Conservation (phyloP, 768 basidiomycete genomes). For the Lactifluus pinguis region DNA sequence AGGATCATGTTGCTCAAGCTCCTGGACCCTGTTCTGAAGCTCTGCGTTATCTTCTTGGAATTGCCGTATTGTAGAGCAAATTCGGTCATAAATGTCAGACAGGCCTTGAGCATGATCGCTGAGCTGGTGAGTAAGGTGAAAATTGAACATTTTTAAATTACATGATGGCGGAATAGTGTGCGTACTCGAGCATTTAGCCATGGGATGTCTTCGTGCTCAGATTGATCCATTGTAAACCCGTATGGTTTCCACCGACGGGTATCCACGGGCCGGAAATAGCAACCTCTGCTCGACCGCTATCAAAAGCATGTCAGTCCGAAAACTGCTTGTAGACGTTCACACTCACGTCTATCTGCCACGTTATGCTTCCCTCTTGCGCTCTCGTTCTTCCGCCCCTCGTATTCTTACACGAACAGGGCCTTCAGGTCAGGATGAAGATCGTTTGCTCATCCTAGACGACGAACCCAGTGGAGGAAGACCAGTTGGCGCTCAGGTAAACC, state of each 20-base stretch:
- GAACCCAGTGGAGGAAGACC: conserved; percentile 76
- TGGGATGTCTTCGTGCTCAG: conserved; percentile 5
- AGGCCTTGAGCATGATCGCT: neutral
- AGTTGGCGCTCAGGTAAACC: conserved; percentile 57
- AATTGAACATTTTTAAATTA: neutral
- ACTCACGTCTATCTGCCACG: conserved; percentile 80
- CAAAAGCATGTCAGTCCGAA: conserved; percentile 16
- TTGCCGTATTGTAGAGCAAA: conserved; percentile 18
- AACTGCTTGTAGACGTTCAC: conserved; percentile 69
- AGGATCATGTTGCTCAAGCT: conserved; percentile 29
- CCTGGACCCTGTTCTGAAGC: conserved; percentile 26
- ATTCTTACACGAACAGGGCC: conserved; percentile 44
- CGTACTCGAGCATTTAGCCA: conserved; percentile 8
- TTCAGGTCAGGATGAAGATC: conserved; percentile 48
- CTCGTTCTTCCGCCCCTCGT: conserved; percentile 54
- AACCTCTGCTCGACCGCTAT: no score
- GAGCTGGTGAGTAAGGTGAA: neutral
- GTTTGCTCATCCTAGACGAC: conserved; percentile 68
- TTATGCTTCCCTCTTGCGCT: conserved; percentile 61
- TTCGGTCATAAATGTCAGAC: conserved; percentile 26
- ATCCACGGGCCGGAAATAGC: no score
- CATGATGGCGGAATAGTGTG: neutral
- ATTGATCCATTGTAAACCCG: neutral
- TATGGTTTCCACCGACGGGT: no score
- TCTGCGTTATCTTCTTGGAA: conserved; percentile 22